Percentiles rank a stretch among this genome's conserved stretches.
Evolutionary conservation across 2,329 filamentous ascomycete genomes (phyloP).

Genomic region (Stachybotrys chartarum): DNA sequence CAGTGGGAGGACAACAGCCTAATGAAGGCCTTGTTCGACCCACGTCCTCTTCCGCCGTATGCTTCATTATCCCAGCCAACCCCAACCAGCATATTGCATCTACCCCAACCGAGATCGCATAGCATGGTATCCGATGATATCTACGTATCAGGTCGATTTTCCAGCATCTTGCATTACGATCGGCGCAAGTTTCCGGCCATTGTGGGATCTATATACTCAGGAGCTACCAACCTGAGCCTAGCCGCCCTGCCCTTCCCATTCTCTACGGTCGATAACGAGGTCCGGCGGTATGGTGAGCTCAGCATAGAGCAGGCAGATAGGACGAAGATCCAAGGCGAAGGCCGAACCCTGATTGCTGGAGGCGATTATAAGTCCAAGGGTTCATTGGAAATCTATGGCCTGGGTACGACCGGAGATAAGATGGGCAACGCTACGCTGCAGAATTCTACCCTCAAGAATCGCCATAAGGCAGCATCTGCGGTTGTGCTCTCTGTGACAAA

Average conservation of each 20-base stretch:
- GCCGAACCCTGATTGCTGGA: constrained; percentile 69
- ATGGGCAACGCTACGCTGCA: constrained; percentile 20
- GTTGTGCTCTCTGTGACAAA: constrained; percentile 75
- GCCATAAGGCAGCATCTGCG: constrained; percentile 72
- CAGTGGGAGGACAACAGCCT: constrained; percentile 17
- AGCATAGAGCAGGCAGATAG: constrained; percentile 42
- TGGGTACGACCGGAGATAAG: constrained; percentile 28
- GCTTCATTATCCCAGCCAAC: constrained; percentile 73
- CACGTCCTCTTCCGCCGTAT: constrained; percentile 49
- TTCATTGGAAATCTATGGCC: constrained; percentile 77
- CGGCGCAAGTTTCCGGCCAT: constrained; percentile 76
- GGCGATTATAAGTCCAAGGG: constrained; percentile 91
- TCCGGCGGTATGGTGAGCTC: constrained; percentile 46
- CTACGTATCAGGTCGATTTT: constrained; percentile 82
- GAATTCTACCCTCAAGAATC: constrained; percentile 60
- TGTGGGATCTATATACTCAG: constrained; percentile 73
- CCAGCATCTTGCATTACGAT: constrained; percentile 83
- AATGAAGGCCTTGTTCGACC: constrained; percentile 38
- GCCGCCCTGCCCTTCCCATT: constrained; percentile 62
- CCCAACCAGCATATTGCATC: constrained; percentile 74
- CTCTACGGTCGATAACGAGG: constrained; percentile 53
- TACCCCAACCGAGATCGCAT: constrained; percentile 48
- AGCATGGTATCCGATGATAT: constrained; percentile 66
- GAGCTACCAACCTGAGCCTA: constrained; percentile 69
- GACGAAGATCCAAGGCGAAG: constrained; percentile 43